phyloP scores from a whole-genome alignment of 2,329 filamentous ascomycete species.

The Ophiostoma tasmaniense region DNA sequence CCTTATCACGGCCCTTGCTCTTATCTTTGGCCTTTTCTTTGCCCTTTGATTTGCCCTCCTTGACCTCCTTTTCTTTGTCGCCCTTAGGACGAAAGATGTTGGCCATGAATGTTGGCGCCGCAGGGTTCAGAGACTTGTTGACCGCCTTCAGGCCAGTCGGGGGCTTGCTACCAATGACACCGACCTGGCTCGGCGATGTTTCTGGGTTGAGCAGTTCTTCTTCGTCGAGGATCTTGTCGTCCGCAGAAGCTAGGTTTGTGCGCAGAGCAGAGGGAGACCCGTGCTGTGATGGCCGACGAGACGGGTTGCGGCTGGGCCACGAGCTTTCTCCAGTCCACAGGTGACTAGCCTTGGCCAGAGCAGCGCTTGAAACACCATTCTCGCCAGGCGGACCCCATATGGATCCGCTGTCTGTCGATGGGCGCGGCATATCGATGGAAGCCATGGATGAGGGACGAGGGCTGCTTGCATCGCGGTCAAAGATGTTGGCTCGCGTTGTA shows the following conservation, averaged over 20 bases:
- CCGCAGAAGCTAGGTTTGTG: conserved; percentile 53
- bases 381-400: conserved; percentile 58
- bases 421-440: conserved; percentile 63
- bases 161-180: conserved; percentile 67
- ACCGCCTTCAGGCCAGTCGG: conserved; percentile 38
- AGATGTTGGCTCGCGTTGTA: conserved; percentile 38
- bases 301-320: conserved; percentile 57
- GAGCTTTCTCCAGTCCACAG: conserved; percentile 57
- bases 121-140: conserved; percentile 63
- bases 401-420: conserved; percentile 68
- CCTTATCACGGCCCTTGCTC: conserved; percentile 28
- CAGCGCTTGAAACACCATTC: conserved; percentile 24
- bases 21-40: conserved; percentile 32
- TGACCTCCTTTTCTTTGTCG: conserved; percentile 28
- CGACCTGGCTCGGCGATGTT: conserved; percentile 49
- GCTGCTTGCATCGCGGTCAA: conserved; percentile 47
- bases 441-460: conserved; percentile 62
- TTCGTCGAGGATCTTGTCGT: conserved; percentile 56
- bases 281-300: conserved; percentile 72
- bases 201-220: conserved; percentile 45
- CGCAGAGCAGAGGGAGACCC: conserved; percentile 59
- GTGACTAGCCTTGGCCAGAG: conserved; percentile 43
- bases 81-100: conserved; percentile 49
- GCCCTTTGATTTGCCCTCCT: conserved; percentile 29
- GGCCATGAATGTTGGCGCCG: conserved; percentile 78